Evolutionary conservation across 805 yeast genomes (phyloP).

Genomic region (Metschnikowia santaceciliae): DNA sequence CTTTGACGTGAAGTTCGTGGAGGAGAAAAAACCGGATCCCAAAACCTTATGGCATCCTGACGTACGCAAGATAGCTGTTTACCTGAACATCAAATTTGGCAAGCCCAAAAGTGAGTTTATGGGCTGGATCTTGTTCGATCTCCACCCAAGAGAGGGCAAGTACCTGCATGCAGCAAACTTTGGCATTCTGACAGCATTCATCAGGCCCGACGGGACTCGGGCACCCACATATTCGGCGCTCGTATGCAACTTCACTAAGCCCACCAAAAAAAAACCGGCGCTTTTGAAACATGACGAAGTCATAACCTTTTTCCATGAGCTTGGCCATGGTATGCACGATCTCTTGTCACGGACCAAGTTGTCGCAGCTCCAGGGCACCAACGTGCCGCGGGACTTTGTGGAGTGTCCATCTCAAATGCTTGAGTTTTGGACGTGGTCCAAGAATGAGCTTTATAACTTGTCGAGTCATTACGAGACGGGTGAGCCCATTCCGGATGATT

Average conservation of each 20-base stretch:
- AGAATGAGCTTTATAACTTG: slow-evolving; percentile 50
- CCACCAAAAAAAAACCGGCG: slow-evolving; percentile 65
- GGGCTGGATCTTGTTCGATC: slow-evolving; percentile 77
- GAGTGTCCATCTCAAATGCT: slow-evolving; percentile 90
- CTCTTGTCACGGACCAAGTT: slow-evolving; percentile 62
- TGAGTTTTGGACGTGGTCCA: slow-evolving; percentile 86
- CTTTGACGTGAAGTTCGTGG: slow-evolving; percentile 64
- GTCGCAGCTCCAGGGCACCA: slow-evolving; percentile 70
- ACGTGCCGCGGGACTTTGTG: slow-evolving; percentile 80
- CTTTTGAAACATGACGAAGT: slow-evolving; percentile 75
- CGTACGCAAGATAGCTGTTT: slow-evolving; percentile 69
- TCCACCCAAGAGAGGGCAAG: slow-evolving; percentile 83
- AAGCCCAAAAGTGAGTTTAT: slow-evolving; percentile 46
- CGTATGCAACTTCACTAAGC: slow-evolving; percentile 82
- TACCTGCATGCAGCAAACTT: slow-evolving; percentile 89
- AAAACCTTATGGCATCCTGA: slow-evolving; percentile 72
- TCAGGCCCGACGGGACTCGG: slow-evolving; percentile 46
- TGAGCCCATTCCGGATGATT: slow-evolving; percentile 48
- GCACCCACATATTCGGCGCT: slow-evolving; percentile 67
- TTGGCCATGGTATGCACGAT: slow-evolving; percentile 86
- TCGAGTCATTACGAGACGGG: slow-evolving; percentile 66
- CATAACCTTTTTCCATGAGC: slow-evolving; percentile 82
- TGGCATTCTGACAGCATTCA: slow-evolving; percentile 58
- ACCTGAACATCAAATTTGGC: slow-evolving; percentile 49
- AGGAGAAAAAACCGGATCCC: slow-evolving; percentile 37